Base-by-base conservation (phyloP, 2,329 filamentous ascomycete species). In the Alternaria tenuissima region DNA sequence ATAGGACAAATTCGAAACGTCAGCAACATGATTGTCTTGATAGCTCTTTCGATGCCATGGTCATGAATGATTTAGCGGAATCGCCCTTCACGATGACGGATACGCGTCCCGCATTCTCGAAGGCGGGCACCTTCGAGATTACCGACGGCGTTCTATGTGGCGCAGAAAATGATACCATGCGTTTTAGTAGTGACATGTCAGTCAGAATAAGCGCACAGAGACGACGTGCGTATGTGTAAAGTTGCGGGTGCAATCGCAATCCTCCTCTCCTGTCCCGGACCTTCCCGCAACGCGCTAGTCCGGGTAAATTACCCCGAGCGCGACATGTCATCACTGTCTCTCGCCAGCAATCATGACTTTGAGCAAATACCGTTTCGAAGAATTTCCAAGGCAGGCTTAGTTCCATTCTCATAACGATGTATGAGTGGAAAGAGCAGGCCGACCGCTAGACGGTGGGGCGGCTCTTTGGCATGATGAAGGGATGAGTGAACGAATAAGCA, bases 401-500 rank as follows among this genome's bases (percentile, higher is more conserved):
- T 30, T 32, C 18, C 26, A 28, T 41, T 5, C n/a, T 4, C 16
- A 18, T 8, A 9, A 44, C 32, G 20, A 8, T 16, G n/a, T 3
- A 36, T 22, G 46, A 49, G 32, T 36, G 20, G 46, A 49, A 6
- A n/a, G 18, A 5, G 14, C n/a, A 36, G n/a, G 52, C 28, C 18
- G 18, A 28, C 22, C 7, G 24, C 34, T 8, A 24, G 32, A 20
- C 24, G 32, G 24, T 18, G n/a, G 30, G 20, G 30, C 26, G 32
- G 22, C 7, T 20, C 32, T n/a, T 57, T 26, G 41, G 47, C 36
- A 36, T 28, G 36, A 30, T 26, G 39, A 42, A 44, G 5, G 48
- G 36, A 39, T n/a, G 47, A 42, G 39, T 7, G 42, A 49, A 53
- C 34, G 49, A 55, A 52, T 22, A 24, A 24, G 42, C 54, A 59